Base-by-base conservation (phyloP, 805 yeast species). In the Ogataea trehalophila region DNA sequence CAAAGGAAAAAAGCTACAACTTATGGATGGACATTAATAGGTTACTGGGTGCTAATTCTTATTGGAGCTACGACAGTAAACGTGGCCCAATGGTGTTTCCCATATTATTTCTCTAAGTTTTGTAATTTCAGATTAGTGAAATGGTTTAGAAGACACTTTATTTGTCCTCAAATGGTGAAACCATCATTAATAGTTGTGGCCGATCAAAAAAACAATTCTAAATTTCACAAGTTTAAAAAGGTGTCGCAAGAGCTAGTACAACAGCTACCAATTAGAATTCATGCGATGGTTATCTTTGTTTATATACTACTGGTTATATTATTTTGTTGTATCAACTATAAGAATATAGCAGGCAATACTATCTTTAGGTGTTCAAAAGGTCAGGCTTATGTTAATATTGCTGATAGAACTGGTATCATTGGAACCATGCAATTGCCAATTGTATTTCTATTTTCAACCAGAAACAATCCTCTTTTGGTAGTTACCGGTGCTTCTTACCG, bases 351-450 rank as follows among this genome's bases (percentile, higher is more conserved):
- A 15, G 69, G 69, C 23, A 66, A 60, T 48, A 56, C 63, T 3
- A 59, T 69, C 6, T 68, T 66, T 50, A 54, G 59, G 3, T 61
- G 67, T 39, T 46, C 53, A 9, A 55, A 46, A 33, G 67, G 67
- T 6, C 65, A 62, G 37, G 47, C 42, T 14, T 57, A 57, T 45
- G 69, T 69, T 26, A 58, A 59, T 16, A 51, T 56, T 42, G 79
- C 76, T 4, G 79, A 76, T 56, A 61, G 80, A 54, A 62, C 75
- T 0, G 81, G 79, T 1, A 75, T 75, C 5, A 52, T 75, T 26
- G 72, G 74, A 2, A 66, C 67, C 1, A 57, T 57, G 33, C 74
- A 70, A 46, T 47, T 70, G 18, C 74, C 74, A 6, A 43, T 70
- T 29, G 49, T 66, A 6, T 63, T 63, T 46, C 43, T 63, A 34